Conservation (phyloP, 2,329 filamentous ascomycete genomes). For the Hirsutella rhossiliensis region DNA sequence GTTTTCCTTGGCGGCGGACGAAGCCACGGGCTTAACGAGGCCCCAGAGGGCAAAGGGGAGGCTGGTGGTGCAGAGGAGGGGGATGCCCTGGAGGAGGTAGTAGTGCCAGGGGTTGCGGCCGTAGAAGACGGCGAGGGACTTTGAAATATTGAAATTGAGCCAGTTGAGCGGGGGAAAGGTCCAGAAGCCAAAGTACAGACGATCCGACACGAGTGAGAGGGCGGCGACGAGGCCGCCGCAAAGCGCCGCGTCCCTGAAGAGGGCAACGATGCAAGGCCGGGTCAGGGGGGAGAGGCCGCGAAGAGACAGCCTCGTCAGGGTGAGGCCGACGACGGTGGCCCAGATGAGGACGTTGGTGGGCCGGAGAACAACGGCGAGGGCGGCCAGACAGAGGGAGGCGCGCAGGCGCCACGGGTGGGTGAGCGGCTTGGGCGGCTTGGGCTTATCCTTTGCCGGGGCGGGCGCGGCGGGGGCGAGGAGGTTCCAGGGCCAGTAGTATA, state of each 20-base stretch:
- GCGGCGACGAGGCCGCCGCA: constrained; percentile 52
- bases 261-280: constrained; percentile 30
- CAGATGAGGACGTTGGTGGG: constrained; percentile 87
- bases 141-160: constrained; percentile 80
- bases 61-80: constrained; percentile 71
- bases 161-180: constrained; percentile 81
- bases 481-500: constrained; percentile 81
- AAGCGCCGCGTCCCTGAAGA: constrained; percentile 51
- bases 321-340: constrained; percentile 45
- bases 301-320: constrained; percentile 29
- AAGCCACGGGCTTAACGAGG: constrained; percentile 37
- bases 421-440: constrained; percentile 15
- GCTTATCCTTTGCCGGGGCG: constrained; percentile 22
- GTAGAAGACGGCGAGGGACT: constrained; percentile 85
- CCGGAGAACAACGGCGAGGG: constrained; percentile 70
- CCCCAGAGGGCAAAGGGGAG: constrained; percentile 64
- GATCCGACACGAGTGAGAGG: constrained; percentile 57
- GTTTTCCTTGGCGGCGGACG: constrained; percentile 21
- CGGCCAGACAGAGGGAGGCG: constrained; percentile 61
- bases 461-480: constrained; percentile 35
- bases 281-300: constrained; percentile 27
- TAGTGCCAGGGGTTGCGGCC: constrained; percentile 86
- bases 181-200: constrained; percentile 72
- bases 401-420: constrained; percentile 24
- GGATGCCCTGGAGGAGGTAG: constrained; percentile 81